Evolutionary conservation across 2,329 filamentous ascomycete species (phyloP).

Genomic region (Trichoderma sp.): DNA sequence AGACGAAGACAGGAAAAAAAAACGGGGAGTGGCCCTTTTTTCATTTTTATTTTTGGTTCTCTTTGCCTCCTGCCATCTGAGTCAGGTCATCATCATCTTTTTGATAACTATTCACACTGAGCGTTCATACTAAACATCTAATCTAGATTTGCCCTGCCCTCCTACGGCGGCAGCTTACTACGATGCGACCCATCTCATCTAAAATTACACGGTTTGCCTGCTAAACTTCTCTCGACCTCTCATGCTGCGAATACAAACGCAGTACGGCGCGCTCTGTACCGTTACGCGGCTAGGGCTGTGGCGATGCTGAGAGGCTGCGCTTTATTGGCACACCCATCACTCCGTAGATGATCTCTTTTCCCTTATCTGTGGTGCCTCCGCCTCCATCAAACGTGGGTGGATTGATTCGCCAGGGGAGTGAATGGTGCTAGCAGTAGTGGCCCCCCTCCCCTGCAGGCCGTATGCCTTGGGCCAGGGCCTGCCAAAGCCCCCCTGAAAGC

Average conservation of each 20-base stretch:
- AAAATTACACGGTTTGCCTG: slow-evolving; percentile 1
- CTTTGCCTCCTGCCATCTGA: neutral
- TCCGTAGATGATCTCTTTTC: slow-evolving; percentile 26
- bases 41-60: neutral
- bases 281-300: slow-evolving; percentile 26
- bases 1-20: slow-evolving; percentile 15
- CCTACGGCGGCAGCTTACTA: neutral
- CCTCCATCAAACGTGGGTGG: slow-evolving; percentile 40
- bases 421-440: neutral
- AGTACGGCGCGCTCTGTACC: slow-evolving; percentile 12
- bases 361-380: slow-evolving; percentile 29
- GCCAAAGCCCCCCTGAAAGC: slow-evolving; percentile 5
- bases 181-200: neutral
- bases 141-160: neutral
- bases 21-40: neutral
- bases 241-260: neutral
- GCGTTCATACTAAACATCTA: neutral
- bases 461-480: slow-evolving; percentile 11
- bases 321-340: slow-evolving; percentile 3
- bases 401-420: slow-evolving; percentile 40
- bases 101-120: neutral
- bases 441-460: slow-evolving; percentile 22
- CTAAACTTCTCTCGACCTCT: neutral
- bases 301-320: slow-evolving; percentile 17
- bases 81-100: neutral